Conservation (phyloP, 2,329 filamentous ascomycete species). For the Aspergillus melleus region DNA sequence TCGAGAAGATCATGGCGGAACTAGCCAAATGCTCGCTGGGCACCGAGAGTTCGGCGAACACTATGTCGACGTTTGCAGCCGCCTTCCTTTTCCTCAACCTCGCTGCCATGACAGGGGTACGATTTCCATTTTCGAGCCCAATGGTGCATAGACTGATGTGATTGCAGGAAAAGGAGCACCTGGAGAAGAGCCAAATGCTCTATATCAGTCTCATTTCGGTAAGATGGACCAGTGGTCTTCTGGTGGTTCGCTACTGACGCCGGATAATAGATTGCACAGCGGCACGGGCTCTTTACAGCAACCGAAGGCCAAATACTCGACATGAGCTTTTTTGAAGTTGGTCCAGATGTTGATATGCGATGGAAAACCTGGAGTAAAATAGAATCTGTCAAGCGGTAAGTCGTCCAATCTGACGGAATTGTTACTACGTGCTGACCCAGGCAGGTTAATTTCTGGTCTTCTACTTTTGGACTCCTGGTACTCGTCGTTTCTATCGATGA, state of each 20-base stretch:
- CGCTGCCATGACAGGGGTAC: conserved; percentile 49
- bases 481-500: conserved; percentile 49
- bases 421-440: conserved; percentile 7
- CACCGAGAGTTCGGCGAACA: conserved; percentile 40
- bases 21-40: conserved; percentile 44
- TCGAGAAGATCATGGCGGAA: conserved; percentile 45
- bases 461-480: conserved; percentile 51
- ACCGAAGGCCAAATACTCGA: conserved; percentile 47
- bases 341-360: conserved; percentile 46
- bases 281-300: conserved; percentile 52
- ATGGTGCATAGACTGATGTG: conserved; percentile 6
- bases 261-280: conserved; percentile 42
- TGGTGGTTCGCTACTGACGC: conserved; percentile 5
- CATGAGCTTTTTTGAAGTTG: conserved; percentile 42
- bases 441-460: conserved; percentile 47
- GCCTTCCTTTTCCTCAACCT: conserved; percentile 51
- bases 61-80: conserved; percentile 50
- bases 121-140: not conserved
- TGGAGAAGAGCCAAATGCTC: conserved; percentile 53
- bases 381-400: conserved; percentile 51
- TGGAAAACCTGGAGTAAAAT: conserved; percentile 57
- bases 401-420: not conserved
- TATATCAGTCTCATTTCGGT: conserved; percentile 52
- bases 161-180: conserved; percentile 39
- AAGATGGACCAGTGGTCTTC: conserved; percentile 9